Base-by-base conservation (phyloP, 1,284 basidiomycete genomes). In the Pseudomicrostroma phylloplanum region DNA sequence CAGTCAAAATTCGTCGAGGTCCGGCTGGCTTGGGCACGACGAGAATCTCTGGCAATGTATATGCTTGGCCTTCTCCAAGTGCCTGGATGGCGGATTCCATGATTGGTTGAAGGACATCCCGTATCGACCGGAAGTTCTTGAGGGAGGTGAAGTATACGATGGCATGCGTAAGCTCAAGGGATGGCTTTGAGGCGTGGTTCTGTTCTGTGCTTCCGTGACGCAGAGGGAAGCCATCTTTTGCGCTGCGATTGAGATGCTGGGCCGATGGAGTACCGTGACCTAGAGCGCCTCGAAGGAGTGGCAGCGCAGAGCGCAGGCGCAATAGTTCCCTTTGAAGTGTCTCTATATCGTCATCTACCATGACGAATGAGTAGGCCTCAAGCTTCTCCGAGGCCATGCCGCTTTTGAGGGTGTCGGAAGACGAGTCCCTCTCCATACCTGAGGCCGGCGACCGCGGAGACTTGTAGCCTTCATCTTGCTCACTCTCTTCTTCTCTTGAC, bases 321-420 rank as follows among this genome's bases (percentile, higher is more conserved):
- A 73, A 55, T 11, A 73, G 60, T 60, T 73, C 70, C 41, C 66
- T 63, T 49, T 73, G 72, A 46, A 73, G 51, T 1, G 65, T 68
- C 7, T 66, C 70, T 36, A 72, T 65, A 60, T 73, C 72, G 58
- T 73, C 72, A 43, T 73, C 72, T 56, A 73, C 72, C 39, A 73
- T 65, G 42, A 73, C 65, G 46, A 68, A 73, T 61, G 60, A 69
- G 65, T 72, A 72, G 0, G 72, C 68, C 13, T 64, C 65, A 1
- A 70, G 51, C 59, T 48, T 53, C 39, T 12, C 57, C 51, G 0
- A 58, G 41, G 53, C 61, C 56, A 42, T 54, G 57, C 40, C 12
- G 57, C 25, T 30, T 3, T 49, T 40, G 21, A 36, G n/a, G 15
- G 55, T 55, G 11, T 19, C 2, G 9, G 41, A 36, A 13, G 56